Conservation (phyloP, 805 yeast species). For the Candida montana region DNA sequence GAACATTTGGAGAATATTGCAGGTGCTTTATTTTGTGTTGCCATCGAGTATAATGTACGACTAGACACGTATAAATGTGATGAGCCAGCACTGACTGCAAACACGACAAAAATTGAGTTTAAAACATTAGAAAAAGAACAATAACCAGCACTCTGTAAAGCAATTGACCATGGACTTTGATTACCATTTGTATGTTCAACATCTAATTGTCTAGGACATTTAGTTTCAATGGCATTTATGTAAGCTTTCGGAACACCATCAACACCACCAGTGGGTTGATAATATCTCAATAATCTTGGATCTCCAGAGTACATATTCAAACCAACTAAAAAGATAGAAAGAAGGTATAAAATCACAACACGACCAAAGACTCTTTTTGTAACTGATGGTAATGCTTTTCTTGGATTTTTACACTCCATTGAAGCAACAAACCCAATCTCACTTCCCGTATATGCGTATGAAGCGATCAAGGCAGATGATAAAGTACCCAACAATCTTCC, state of each 20-base stretch:
- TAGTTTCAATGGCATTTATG: conserved; percentile 5
- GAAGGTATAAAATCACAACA: conserved; percentile 56
- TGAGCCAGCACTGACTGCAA: conserved; percentile 50
- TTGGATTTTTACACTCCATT: conserved; percentile 79
- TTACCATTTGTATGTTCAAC: conserved; percentile 24
- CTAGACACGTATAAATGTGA: conserved; percentile 54
- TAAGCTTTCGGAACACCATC: conserved; percentile 5
- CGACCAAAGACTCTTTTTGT: conserved; percentile 72
- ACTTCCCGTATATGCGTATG: conserved; percentile 77
- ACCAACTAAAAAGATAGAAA: conserved; percentile 65
- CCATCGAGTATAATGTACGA: conserved; percentile 48
- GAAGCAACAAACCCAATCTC: conserved; percentile 82
- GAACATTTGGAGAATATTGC: conserved; percentile 52
- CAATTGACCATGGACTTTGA: conserved; percentile 57
- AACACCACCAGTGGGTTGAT: conserved; percentile 14
- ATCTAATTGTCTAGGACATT: conserved; percentile 5
- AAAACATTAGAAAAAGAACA: conserved; percentile 43
- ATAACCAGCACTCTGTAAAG: conserved; percentile 46
- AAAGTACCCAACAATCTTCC: conserved; percentile 60
- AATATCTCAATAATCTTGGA: conserved; percentile 60
- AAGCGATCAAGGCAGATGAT: conserved; percentile 57
- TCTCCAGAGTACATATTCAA: conserved; percentile 74
- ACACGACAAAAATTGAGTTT: conserved; percentile 46
- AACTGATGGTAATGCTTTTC: conserved; percentile 71
- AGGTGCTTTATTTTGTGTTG: conserved; percentile 56